Conservation (phyloP, 345 rosid genomes). For the Clausena lansium region DNA sequence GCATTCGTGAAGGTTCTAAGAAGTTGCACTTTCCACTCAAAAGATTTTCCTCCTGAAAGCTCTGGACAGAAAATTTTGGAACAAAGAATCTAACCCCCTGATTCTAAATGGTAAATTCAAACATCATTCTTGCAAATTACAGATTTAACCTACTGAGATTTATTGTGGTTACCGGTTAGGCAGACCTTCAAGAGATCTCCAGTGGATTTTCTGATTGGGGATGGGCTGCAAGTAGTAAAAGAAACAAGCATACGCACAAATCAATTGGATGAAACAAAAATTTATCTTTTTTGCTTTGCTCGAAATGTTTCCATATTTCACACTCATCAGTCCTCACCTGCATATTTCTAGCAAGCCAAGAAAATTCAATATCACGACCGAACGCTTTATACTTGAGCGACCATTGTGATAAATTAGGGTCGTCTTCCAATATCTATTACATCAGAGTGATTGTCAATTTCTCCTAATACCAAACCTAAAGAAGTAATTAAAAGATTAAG, state of each 20-base stretch:
- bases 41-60: background rate
- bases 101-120: background rate
- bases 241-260: background rate
- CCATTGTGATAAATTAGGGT: conserved; percentile 81
- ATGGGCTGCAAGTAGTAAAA: conserved; percentile 54
- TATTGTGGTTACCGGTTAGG: conserved; percentile 54
- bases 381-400: conserved; percentile 76
- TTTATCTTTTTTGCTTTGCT: no score
- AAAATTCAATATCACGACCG: conserved; percentile 71
- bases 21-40: background rate
- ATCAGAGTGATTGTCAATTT: conserved; percentile 15
- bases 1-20: background rate
- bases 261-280: background rate
- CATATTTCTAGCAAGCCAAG: conserved; percentile 96
- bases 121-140: background rate
- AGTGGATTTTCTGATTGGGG: conserved; percentile 87
- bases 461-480: background rate
- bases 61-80: background rate
- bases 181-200: conserved; percentile 90
- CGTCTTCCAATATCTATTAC: conserved; percentile 63
- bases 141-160: background rate
- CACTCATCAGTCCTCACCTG: conserved; percentile 44
- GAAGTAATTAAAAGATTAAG: background rate
- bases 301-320: background rate
- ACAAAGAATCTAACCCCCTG: background rate